These are phyloP conservation scores for Wickerhamomyces bovis DNA, from an alignment of 805 yeast genomes.

Conservation along the genomic window DNA sequence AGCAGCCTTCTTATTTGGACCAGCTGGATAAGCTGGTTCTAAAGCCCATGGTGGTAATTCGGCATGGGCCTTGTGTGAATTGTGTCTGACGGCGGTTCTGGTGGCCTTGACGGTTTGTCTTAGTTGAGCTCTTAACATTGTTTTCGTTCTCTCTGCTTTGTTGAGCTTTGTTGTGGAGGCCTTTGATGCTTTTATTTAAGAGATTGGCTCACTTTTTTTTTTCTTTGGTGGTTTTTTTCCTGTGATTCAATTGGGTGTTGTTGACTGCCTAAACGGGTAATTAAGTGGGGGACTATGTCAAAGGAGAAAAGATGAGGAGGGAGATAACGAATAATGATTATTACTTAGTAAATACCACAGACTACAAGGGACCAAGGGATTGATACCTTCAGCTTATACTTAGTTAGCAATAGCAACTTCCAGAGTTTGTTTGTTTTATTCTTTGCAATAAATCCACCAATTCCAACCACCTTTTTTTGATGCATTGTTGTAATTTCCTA, in stretches of 20 bases:
- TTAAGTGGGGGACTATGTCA: not conserved
- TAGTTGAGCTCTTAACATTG: slow-evolving; percentile 40
- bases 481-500: slow-evolving; percentile 3
- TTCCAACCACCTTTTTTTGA: not conserved
- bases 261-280: slow-evolving; percentile 18
- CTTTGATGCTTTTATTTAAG: not conserved
- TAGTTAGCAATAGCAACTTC: too few species aligned
- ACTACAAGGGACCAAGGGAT: too few species aligned
- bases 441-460: not conserved
- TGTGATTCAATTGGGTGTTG: slow-evolving; percentile 14
- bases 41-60: slow-evolving; percentile 36
- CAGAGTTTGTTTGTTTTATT: not conserved
- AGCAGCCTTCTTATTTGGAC: slow-evolving; percentile 39
- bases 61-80: slow-evolving; percentile 16
- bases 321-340: too few species aligned
- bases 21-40: slow-evolving; percentile 42
- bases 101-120: slow-evolving; percentile 24
- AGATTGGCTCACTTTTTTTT: slow-evolving; percentile 11
- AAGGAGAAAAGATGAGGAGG: too few species aligned
- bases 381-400: too few species aligned
- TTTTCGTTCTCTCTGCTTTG: too few species aligned
- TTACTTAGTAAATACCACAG: too few species aligned
- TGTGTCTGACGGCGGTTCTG: slow-evolving; percentile 17
- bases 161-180: too few species aligned
- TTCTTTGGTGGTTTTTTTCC: slow-evolving; percentile 1